Evolutionary conservation across 2,329 filamentous ascomycete genomes (phyloP), one percentile per base, ranked within the genome.

Genomic region (Cladosporium halotolerans): DNA sequence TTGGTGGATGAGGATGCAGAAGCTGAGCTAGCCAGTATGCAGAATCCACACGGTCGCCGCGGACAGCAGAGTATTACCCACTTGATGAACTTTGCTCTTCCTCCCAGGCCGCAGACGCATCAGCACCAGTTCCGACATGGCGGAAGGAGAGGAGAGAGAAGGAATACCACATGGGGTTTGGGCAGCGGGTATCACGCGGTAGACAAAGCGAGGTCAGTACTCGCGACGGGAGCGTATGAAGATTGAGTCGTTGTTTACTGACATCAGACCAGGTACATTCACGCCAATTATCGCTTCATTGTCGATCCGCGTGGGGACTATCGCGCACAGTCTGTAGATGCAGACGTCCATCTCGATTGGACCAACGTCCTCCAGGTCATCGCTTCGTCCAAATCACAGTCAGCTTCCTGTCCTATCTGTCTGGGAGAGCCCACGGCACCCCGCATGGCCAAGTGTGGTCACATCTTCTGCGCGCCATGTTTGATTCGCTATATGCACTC

Each of bases 21-120:
- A 81, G 89, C 84, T 60, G 90, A 96, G 60, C 43, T 56, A 40
- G 62, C 63, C 65, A 66, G 63, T 59, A 68, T 68, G 66, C 65
- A 68, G 62, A 66, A 66, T 62, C 63, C 63, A 59, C 59, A 66
- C 47, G 65, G 83, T 63, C 85, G 93, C 55, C 89, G 93, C 64
- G 93, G 93, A 51, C 92, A 96, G 72, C 96, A 90, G 51, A 95
- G 89, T 65, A 99, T 99, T 68, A 97, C 93, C 39, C 93, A 99
- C 71, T 75, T 99, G 54, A 88, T 99, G 79, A 92, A 92, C 74
- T 95, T 96, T 71, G 84, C 87, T 42, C 76, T 89, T 16, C 88
- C 91, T 18, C 84, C 87, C 40, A 82, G 88, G 45, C 85, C 86
- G 9, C 58, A 60, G 18, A 81, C 84, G 56, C 79, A 79, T 62